Evolutionary conservation across 345 rosid species (phyloP).

Genomic region (Firmiana major): DNA sequence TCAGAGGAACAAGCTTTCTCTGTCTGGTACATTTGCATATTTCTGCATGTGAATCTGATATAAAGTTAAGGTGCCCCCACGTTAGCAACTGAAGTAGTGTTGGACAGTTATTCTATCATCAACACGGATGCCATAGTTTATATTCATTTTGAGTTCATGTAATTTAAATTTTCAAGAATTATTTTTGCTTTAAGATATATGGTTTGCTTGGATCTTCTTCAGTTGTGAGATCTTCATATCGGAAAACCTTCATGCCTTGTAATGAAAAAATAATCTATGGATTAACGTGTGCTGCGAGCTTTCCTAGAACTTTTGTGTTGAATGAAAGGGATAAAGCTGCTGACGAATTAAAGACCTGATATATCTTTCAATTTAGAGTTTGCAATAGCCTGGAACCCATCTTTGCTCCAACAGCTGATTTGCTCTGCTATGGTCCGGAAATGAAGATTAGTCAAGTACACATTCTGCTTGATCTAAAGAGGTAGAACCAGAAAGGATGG

Average conservation of each 20-base stretch:
- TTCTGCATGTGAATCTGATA: neutral
- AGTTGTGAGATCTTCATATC: neutral
- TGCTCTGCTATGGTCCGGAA: neutral
- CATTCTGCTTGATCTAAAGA: neutral
- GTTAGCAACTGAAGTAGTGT: neutral
- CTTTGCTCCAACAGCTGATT: neutral
- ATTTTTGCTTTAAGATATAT: neutral
- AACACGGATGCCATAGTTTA: neutral
- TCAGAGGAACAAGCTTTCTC: neutral
- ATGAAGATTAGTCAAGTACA: neutral
- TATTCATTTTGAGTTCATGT: neutral
- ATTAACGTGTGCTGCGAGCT: neutral
- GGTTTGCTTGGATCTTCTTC: neutral
- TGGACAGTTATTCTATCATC: conserved; percentile 2
- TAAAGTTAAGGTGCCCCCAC: neutral
- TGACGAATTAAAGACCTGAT: neutral
- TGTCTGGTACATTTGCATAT: neutral
- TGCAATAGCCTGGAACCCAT: neutral
- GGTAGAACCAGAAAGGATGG: neutral
- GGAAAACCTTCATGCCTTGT: neutral
- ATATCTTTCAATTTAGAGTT: neutral
- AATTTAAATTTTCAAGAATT: neutral
- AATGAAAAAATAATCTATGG: neutral
- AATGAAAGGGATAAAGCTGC: neutral
- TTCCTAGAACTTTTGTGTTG: neutral